phyloP scores from a whole-genome alignment of 2,329 filamentous ascomycete species.

The Stagonosporopsis rhizophila region DNA sequence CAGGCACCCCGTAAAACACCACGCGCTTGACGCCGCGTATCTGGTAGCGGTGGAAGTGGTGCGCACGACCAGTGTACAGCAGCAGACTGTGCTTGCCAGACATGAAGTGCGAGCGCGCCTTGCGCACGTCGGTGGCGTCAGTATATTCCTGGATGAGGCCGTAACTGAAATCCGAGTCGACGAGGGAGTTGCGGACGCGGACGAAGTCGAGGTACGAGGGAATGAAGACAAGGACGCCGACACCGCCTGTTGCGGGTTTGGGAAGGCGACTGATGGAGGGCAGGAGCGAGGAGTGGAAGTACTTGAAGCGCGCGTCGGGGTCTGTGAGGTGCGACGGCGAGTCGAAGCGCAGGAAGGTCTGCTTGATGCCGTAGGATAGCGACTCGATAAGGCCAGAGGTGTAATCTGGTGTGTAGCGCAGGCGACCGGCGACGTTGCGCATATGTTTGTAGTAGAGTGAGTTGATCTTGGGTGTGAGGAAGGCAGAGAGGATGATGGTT shows the following conservation, averaged over 20 bases:
- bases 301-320: slow-evolving; percentile 87
- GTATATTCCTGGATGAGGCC: slow-evolving; percentile 91
- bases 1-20: slow-evolving; percentile 89
- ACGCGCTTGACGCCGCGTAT: slow-evolving; percentile 82
- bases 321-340: slow-evolving; percentile 73
- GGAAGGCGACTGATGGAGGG: slow-evolving; percentile 74
- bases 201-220: slow-evolving; percentile 96
- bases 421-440: slow-evolving; percentile 80
- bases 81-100: slow-evolving; percentile 82
- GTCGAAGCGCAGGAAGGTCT: slow-evolving; percentile 90
- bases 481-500: slow-evolving; percentile 80
- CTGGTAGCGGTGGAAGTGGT: slow-evolving; percentile 91
- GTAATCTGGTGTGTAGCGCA: slow-evolving; percentile 73
- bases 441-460: slow-evolving; percentile 77
- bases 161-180: slow-evolving; percentile 75
- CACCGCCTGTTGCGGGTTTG: slow-evolving; percentile 61
- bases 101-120: slow-evolving; percentile 86
- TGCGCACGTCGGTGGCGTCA: slow-evolving; percentile 76
- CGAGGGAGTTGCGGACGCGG: slow-evolving; percentile 89
- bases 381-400: slow-evolving; percentile 73
- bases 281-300: slow-evolving; percentile 83
- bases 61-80: slow-evolving; percentile 92
- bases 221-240: slow-evolving; percentile 84
- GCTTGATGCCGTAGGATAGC: slow-evolving; percentile 73
- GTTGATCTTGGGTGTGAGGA: slow-evolving; percentile 87